phyloP scores from a whole-genome alignment of 768 basidiomycete species.

The Naganishia onofrii region DNA sequence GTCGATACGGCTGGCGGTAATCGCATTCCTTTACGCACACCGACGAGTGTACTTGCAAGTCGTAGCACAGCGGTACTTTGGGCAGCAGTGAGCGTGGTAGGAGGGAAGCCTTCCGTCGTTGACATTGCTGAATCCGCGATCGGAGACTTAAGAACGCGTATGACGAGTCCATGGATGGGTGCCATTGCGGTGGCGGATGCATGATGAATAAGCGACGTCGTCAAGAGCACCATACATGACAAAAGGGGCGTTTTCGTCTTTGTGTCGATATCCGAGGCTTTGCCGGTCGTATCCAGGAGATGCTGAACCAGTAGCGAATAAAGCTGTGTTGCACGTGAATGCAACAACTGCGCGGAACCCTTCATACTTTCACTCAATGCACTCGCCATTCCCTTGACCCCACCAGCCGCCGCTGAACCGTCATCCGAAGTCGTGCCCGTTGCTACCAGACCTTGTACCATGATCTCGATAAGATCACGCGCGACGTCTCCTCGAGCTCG shows the following conservation, averaged over 20 bases:
- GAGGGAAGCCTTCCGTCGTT: slow-evolving; percentile 16
- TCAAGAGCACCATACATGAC: slow-evolving; percentile 60
- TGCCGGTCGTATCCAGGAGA: slow-evolving; percentile 56
- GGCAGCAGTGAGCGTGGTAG: slow-evolving; percentile 10
- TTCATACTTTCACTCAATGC: slow-evolving; percentile 66
- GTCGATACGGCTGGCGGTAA: slow-evolving; percentile 39
- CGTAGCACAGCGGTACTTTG: slow-evolving; percentile 34
- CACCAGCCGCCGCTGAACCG: background rate
- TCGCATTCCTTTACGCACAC: slow-evolving; percentile 47
- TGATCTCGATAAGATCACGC: slow-evolving; percentile 60
- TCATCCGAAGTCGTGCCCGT: background rate
- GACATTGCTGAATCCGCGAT: background rate
- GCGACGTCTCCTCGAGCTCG: slow-evolving; percentile 65
- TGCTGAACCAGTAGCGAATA: slow-evolving; percentile 61
- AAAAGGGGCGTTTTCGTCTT: slow-evolving; percentile 1
- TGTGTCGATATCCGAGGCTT: background rate
- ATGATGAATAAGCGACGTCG: slow-evolving; percentile 81
- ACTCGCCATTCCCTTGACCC: slow-evolving; percentile 60
- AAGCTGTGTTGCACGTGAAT: slow-evolving; percentile 69
- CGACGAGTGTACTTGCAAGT: slow-evolving; percentile 43
- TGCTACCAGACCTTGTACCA: slow-evolving; percentile 52
- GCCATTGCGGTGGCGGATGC: slow-evolving; percentile 57
- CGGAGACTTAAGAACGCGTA: slow-evolving; percentile 23
- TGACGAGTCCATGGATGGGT: slow-evolving; percentile 59
- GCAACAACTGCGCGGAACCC: slow-evolving; percentile 57